These are phyloP conservation scores for Macadamia tetraphylla DNA, from an alignment of 164 flowering plant species.

Conservation along the genomic window DNA sequence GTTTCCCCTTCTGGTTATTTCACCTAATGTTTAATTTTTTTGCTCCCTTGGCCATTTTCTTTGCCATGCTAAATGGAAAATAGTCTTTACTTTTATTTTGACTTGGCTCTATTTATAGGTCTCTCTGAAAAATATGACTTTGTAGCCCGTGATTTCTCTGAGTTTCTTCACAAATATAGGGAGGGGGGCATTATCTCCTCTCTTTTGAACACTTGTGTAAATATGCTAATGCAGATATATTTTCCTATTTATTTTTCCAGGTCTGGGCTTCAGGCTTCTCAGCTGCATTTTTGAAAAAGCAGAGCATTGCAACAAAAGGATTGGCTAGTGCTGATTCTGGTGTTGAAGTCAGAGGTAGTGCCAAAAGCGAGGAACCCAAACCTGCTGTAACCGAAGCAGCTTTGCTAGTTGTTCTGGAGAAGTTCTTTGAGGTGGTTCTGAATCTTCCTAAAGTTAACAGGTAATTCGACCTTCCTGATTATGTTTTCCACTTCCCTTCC, in stretches of 20 bases:
- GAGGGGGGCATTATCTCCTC: background rate
- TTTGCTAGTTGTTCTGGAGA: slow-evolving; percentile 64
- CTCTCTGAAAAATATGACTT: no score
- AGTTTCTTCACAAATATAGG: no score
- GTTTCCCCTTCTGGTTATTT: no score
- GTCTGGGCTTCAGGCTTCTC: slow-evolving; percentile 99
- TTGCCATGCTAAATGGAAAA: no score
- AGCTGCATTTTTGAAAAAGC: slow-evolving; percentile 90
- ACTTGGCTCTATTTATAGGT: no score
- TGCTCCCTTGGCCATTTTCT: no score
- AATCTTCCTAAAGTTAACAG: slow-evolving; percentile 80
- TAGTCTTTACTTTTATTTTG: no score
- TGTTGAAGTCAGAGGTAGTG: slow-evolving; percentile 18
- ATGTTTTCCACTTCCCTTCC: background rate
- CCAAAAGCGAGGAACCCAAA: slow-evolving; percentile 31
- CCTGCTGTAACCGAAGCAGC: slow-evolving; percentile 86
- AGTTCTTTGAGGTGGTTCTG: slow-evolving; percentile 74
- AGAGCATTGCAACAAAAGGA: slow-evolving; percentile 76
- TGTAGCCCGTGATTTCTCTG: no score
- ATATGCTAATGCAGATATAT: background rate
- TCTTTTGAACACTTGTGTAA: background rate
- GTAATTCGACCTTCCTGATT: slow-evolving; percentile 25
- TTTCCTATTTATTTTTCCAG: slow-evolving; percentile 21
- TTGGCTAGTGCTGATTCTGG: slow-evolving; percentile 16
- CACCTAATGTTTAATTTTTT: no score